Conservation (phyloP, 2,329 filamentous ascomycete species). For the Alternaria novae-zelandiae region DNA sequence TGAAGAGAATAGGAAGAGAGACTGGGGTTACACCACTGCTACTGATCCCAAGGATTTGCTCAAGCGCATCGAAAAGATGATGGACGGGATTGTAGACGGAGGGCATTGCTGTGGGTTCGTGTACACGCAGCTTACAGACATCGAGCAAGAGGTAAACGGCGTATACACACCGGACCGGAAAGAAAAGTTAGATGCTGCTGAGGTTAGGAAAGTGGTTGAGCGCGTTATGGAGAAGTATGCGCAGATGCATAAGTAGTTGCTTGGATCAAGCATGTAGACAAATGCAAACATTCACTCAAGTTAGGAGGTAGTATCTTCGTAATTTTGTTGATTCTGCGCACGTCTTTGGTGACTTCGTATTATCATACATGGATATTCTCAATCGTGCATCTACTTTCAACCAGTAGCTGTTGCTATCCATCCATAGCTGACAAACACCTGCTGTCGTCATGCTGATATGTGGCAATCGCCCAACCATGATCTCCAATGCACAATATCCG, state of each 20-base stretch:
- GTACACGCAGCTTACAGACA: conserved; percentile 68
- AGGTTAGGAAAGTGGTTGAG: conserved; percentile 64
- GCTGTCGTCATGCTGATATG: background rate
- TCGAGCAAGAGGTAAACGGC: conserved; percentile 73
- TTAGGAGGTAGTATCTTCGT: background rate
- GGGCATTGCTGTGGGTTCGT: conserved; percentile 68
- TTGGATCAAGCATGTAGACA: background rate
- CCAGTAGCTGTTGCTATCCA: background rate
- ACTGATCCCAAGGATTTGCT: conserved; percentile 66
- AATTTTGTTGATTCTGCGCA: background rate
- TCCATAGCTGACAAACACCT: background rate
- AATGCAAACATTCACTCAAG: background rate
- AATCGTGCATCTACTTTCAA: background rate
- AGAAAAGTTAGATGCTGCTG: conserved; percentile 62
- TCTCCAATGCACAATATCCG: background rate
- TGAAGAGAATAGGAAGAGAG: conserved; percentile 52
- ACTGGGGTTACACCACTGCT: conserved; percentile 73
- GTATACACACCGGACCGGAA: conserved; percentile 68
- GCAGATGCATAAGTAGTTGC: conserved; percentile 22
- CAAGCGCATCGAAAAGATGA: conserved; percentile 63
- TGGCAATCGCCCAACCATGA: background rate
- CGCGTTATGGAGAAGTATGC: conserved; percentile 45
- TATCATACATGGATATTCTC: background rate
- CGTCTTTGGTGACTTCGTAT: background rate
- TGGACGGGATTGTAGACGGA: conserved; percentile 63